These are phyloP conservation scores for Aegilops umbellulata DNA, from an alignment of 176 grass and related monocot species.

Conservation along the genomic window DNA sequence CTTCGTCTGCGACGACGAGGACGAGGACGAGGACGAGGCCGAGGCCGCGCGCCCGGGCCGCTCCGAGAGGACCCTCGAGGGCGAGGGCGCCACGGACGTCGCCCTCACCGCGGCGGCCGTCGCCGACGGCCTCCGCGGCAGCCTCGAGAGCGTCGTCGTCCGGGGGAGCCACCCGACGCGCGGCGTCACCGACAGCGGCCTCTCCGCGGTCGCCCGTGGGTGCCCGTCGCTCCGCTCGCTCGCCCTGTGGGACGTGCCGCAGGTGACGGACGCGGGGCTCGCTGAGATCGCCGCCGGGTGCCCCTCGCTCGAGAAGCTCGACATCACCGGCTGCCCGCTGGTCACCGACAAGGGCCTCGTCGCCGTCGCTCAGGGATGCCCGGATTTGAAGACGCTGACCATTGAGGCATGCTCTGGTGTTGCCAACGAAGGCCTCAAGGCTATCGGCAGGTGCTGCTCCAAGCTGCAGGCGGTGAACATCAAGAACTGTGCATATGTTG, in stretches of 20 bases:
- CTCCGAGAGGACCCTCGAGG: conserved; percentile 52
- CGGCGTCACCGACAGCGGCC: conserved; percentile 67
- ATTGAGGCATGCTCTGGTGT: conserved; percentile 64
- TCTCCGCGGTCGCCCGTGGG: conserved; percentile 61
- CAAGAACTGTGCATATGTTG: conserved; percentile 68
- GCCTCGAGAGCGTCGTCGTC: conserved; percentile 57
- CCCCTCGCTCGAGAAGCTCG: conserved; percentile 66
- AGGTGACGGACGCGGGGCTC: conserved; percentile 63
- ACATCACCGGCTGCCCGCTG: conserved; percentile 63
- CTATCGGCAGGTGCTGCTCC: conserved; percentile 53
- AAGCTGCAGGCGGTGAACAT: conserved; percentile 72
- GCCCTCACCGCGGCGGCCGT: conserved; percentile 63
- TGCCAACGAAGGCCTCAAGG: conserved; percentile 61
- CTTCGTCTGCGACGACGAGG: conserved; percentile 33
- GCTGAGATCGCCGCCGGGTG: conserved; percentile 75
- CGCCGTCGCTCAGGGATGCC: conserved; percentile 54
- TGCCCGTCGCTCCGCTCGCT: conserved; percentile 65
- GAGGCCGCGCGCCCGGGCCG: conserved; percentile 23
- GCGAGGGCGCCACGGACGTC: conserved; percentile 64
- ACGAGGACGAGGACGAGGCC: conserved; percentile 30
- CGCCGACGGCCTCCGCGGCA: conserved; percentile 39
- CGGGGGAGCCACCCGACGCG: conserved; percentile 62
- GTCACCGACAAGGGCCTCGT: conserved; percentile 81
- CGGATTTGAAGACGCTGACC: conserved; percentile 48
- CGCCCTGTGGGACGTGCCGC: conserved; percentile 58